Evolutionary conservation across 129 eudicot species (phyloP), one percentile per base, ranked within the genome.

Genomic region (Gnaphalium uliginosum): DNA sequence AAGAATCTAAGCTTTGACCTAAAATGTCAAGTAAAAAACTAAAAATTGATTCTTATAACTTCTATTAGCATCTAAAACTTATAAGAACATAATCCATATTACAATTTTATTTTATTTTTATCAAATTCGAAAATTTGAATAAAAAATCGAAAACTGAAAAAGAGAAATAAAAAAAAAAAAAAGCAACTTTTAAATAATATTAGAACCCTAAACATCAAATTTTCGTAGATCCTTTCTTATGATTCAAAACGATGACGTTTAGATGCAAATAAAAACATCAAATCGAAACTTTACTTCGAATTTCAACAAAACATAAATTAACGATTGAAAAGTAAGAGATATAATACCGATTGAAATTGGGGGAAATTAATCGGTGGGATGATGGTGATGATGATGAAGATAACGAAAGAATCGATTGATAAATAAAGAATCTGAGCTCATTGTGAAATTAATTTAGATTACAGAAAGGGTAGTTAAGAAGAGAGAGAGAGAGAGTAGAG

Each of bases 271-370:
- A 25, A 50, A 70, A 43, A 66, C 46, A 39, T 39, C 46, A 27
- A 30, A 60, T 14, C 6, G 19, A 61, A 5, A 63, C 71, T 60
- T 51, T 37, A 70, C 41, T 70, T 60, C 39, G 24, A 46, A 62
- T 48, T 70, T 15, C 26, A 23, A 46, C 61, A 68, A 68, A 14
- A 39, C 5, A 27, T 43, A 58, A 23, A 59, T 13, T 10, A 23
- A 22, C 0, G 65, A 23, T 19, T 30, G 4, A 30, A 51, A 78
- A 27, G 29, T 35, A 69, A 1, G 43, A 39, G 37, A 70, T 48
- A 48, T 13, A 18, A 61, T 78, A 78, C 77, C 82, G 82, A 9
- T 70, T 10, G 66, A 48, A 71, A 71, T 78, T 78, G 23, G 77
- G 57, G 77, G 76, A 43, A 56, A 21, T 63, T 71, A 71, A 72